Evolutionary conservation across 768 basidiomycete species (phyloP).

Genomic region (Collybiopsis confluens): DNA sequence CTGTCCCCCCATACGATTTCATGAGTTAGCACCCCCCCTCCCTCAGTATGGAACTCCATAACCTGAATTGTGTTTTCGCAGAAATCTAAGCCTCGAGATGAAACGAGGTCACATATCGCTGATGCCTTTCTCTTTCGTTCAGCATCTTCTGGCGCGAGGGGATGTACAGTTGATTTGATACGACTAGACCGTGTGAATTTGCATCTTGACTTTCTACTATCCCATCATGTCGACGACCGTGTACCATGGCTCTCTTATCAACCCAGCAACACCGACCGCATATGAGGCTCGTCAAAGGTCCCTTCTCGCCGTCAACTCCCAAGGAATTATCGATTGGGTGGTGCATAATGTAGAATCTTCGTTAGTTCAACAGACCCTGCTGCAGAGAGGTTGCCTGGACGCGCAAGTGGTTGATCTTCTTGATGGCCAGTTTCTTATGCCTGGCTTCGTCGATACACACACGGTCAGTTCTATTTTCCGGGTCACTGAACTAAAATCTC

Average conservation of each 20-base stretch:
- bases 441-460: constrained; percentile 91
- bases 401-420: constrained; percentile 39
- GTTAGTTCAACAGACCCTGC: constrained; percentile 45
- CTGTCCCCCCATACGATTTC: constrained; percentile 65
- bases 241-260: constrained; percentile 49
- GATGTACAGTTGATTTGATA: constrained; percentile 72
- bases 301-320: constrained; percentile 42
- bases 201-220: too few species aligned
- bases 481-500: constrained; percentile 1
- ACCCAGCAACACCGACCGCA: constrained; percentile 32
- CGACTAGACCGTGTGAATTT: too few species aligned
- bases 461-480: constrained; percentile 48
- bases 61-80: too few species aligned
- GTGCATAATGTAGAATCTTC: constrained; percentile 49
- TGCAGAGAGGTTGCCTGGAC: constrained; percentile 46
- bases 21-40: constrained; percentile 66
- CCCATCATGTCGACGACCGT: constrained; percentile 21
- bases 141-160: constrained; percentile 66
- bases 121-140: constrained; percentile 71
- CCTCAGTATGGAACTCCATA: too few species aligned
- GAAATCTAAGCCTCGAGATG: constrained; percentile 72
- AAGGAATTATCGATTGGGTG: constrained; percentile 70
- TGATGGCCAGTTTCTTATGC: constrained; percentile 69
- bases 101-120: constrained; percentile 79
- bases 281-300: constrained; percentile 38